Conservation (phyloP, 257 asterid genomes). For the Agastache rugosa region DNA sequence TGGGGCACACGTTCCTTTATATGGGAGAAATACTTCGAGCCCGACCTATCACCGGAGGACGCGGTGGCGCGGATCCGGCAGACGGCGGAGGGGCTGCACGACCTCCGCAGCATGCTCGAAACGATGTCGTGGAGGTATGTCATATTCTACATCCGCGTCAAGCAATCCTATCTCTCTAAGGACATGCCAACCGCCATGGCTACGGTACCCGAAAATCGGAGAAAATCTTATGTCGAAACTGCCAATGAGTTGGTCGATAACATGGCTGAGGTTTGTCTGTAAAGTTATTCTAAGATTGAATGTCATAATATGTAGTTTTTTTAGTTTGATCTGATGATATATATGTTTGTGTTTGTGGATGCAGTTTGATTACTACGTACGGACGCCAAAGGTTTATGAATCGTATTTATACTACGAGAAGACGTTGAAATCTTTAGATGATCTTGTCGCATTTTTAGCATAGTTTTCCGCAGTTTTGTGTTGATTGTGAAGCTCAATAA, state of each 20-base stretch:
- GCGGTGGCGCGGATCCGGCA: slow-evolving; percentile 66
- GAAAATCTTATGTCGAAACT: slow-evolving; percentile 47
- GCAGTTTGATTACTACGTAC: slow-evolving; percentile 76
- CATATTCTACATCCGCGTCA: slow-evolving; percentile 63
- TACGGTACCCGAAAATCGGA: slow-evolving; percentile 55
- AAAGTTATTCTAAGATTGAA: not conserved
- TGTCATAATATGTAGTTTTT: too few species aligned
- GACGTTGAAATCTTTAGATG: slow-evolving; percentile 76
- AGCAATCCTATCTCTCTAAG: slow-evolving; percentile 63
- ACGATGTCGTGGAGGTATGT: slow-evolving; percentile 86
- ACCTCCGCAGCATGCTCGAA: slow-evolving; percentile 73
- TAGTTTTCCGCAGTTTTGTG: not conserved
- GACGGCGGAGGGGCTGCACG: slow-evolving; percentile 79
- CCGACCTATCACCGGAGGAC: slow-evolving; percentile 70
- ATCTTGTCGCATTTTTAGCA: slow-evolving; percentile 68
- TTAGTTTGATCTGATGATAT: not conserved
- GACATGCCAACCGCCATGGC: slow-evolving; percentile 58
- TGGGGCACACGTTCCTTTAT: slow-evolving; percentile 76
- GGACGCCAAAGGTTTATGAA: slow-evolving; percentile 83
- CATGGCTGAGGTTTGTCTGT: slow-evolving; percentile 67
- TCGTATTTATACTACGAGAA: slow-evolving; percentile 82
- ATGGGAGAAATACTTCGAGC: slow-evolving; percentile 57
- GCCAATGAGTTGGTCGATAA: slow-evolving; percentile 74
- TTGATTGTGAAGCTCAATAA: not conserved
- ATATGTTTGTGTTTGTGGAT: not conserved